Conservation (phyloP, 192 early-diverging fungal species). For the Gryganskiella cystojenkinii region DNA sequence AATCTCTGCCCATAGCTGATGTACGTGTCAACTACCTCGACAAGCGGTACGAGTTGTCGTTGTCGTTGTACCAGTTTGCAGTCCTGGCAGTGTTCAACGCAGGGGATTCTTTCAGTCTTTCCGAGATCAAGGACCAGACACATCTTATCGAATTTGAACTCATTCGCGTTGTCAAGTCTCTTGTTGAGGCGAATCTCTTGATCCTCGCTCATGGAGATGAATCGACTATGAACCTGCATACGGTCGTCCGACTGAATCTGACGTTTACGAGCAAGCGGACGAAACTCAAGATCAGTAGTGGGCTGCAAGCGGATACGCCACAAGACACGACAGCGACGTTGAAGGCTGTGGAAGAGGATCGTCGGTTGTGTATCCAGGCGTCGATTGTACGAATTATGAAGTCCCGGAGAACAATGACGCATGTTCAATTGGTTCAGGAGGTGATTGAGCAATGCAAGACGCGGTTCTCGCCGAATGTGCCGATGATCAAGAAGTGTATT, state of each 20-base stretch:
- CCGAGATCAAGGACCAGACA: constrained; percentile 67
- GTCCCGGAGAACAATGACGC: constrained; percentile 70
- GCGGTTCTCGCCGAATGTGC: constrained; percentile 76
- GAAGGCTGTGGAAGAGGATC: constrained; percentile 82
- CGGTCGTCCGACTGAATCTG: constrained; percentile 26
- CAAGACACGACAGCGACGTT: constrained; percentile 66
- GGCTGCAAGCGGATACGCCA: constrained; percentile 67
- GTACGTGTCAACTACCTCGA: constrained; percentile 72
- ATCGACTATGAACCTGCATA: constrained; percentile 9
- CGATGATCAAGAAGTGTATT: constrained; percentile 86
- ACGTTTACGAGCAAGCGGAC: constrained; percentile 75
- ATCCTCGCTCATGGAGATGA: not conserved
- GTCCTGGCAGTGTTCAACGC: constrained; percentile 78
- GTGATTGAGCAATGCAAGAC: constrained; percentile 77
- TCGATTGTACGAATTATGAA: constrained; percentile 92
- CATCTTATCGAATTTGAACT: constrained; percentile 66
- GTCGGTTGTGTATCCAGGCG: constrained; percentile 83
- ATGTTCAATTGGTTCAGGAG: constrained; percentile 78
- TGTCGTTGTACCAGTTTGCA: constrained; percentile 77
- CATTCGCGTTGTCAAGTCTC: constrained; percentile 68
- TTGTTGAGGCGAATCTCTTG: constrained; percentile 31
- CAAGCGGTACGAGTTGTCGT: constrained; percentile 81
- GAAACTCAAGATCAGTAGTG: constrained; percentile 79
- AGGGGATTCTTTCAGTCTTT: constrained; percentile 51
- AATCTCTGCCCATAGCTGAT: constrained; percentile 59